Percentiles rank a stretch among this genome's conserved stretches.
These are phyloP conservation scores for Fraxinus americana DNA, from an alignment of 257 asterid species.

Conservation along the genomic window DNA sequence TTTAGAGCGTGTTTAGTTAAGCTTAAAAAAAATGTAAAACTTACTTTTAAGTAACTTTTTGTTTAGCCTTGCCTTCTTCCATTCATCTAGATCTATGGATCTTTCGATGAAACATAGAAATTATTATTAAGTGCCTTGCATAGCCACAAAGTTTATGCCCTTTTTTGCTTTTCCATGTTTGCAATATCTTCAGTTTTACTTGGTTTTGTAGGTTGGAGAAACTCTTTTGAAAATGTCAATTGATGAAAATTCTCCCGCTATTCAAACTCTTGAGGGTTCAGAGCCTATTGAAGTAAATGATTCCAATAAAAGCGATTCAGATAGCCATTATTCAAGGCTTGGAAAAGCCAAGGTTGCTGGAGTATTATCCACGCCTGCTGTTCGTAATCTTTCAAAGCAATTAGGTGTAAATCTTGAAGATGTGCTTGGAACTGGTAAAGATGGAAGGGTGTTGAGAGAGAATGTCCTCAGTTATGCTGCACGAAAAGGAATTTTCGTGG, in stretches of 20 bases:
- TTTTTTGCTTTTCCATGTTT: conserved; percentile 23
- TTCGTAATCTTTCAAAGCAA: conserved; percentile 79
- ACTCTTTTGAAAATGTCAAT: conserved; percentile 72
- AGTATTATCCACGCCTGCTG: conserved; percentile 74
- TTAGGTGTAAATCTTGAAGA: conserved; percentile 62
- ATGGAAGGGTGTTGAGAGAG: conserved; percentile 71
- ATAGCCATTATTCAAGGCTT: conserved; percentile 37
- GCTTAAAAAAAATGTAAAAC: background rate
- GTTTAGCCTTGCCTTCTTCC: background rate
- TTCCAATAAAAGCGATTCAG: conserved; percentile 32
- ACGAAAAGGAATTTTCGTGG: conserved; percentile 46
- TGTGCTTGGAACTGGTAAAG: conserved; percentile 77
- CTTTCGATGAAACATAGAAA: background rate
- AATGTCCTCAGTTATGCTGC: conserved; percentile 66
- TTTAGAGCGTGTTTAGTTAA: background rate
- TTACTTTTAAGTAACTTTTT: background rate
- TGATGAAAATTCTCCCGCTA: conserved; percentile 47
- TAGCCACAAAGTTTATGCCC: background rate
- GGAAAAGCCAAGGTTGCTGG: conserved; percentile 43
- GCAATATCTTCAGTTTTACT: conserved; percentile 10
- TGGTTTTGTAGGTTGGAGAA: conserved; percentile 78
- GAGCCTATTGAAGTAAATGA: conserved; percentile 40
- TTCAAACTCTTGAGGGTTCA: conserved; percentile 35
- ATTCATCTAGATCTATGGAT: background rate
- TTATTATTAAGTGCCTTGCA: background rate